A percentile compares a stretch with the other conserved stretches of the same genome.
These are phyloP conservation scores for Candida ulmi DNA, from an alignment of 805 yeast genomes.

Conservation along the genomic window DNA sequence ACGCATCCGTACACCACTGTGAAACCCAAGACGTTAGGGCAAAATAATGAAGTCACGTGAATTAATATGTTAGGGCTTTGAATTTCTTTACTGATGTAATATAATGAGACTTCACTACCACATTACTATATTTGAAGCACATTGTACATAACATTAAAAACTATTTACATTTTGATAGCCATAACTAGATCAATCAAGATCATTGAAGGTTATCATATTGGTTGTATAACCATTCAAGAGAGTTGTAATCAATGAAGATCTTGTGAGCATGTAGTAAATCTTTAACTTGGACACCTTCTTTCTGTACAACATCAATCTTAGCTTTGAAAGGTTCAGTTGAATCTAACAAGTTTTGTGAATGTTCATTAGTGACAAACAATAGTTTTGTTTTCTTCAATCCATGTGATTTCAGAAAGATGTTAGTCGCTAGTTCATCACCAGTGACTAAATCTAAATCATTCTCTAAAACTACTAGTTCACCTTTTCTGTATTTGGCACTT, in stretches of 20 bases:
- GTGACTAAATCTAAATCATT: conserved; percentile 34
- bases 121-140: no score
- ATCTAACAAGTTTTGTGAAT: conserved; percentile 52
- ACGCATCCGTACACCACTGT: not conserved
- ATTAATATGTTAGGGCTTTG: not conserved
- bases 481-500: conserved; percentile 72
- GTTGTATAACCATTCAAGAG: conserved; percentile 56
- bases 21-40: not conserved
- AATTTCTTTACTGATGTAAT: no score
- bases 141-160: not conserved
- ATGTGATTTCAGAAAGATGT: conserved; percentile 44
- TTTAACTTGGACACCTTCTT: conserved; percentile 78
- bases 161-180: conserved; percentile 9
- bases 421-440: conserved; percentile 39
- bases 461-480: conserved; percentile 63
- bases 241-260: conserved; percentile 63
- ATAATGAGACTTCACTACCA: no score
- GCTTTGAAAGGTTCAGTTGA: conserved; percentile 49
- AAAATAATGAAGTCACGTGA: not conserved
- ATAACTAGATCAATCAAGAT: not conserved
- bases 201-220: conserved; percentile 4
- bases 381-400: conserved; percentile 46
- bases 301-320: conserved; percentile 59
- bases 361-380: conserved; percentile 60
- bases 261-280: conserved; percentile 78